Percentiles rank a stretch among this genome's conserved stretches.
Evolutionary conservation across 352 stramenopile species (phyloP).

Genomic region (Pythium angustatum): DNA sequence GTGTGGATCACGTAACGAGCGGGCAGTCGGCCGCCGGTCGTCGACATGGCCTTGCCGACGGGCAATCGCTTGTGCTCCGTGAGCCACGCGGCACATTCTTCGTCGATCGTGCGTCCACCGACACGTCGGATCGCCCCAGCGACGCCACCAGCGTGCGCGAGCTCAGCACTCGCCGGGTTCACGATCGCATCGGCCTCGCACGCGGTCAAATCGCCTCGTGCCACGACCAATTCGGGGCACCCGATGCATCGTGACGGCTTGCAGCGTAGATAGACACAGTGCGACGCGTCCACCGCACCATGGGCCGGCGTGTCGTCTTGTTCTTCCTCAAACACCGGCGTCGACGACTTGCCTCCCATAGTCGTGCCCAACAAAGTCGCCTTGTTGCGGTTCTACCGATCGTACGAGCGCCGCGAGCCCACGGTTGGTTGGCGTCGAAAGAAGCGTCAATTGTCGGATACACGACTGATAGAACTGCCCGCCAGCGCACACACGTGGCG

Average conservation of each 20-base stretch:
- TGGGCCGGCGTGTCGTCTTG: not conserved
- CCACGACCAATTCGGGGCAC: constrained; percentile 29
- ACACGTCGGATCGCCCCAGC: constrained; percentile 35
- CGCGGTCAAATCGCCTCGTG: constrained; percentile 43
- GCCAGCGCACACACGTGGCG: too few relatives aligned
- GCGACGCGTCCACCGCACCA: not conserved
- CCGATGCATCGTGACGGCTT: not conserved
- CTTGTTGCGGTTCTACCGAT: not conserved
- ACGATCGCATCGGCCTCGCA: constrained; percentile 46
- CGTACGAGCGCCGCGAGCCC: not conserved
- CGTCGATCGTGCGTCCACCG: constrained; percentile 36
- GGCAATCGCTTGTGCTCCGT: constrained; percentile 23
- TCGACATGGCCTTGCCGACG: constrained; percentile 42
- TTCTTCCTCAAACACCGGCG: not conserved
- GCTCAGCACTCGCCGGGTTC: constrained; percentile 39
- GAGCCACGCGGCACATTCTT: constrained; percentile 38
- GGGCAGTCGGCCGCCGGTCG: constrained; percentile 32
- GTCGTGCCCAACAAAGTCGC: not conserved
- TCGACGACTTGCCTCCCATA: not conserved
- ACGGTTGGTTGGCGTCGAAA: too few relatives aligned
- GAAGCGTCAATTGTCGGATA: too few relatives aligned
- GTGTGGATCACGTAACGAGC: constrained; percentile 50
- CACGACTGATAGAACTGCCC: too few relatives aligned
- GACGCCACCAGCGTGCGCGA: constrained; percentile 42
- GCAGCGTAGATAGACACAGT: constrained; percentile 5